Conservation (phyloP, 306 rosid genomes). For the Cicer yamashitae region DNA sequence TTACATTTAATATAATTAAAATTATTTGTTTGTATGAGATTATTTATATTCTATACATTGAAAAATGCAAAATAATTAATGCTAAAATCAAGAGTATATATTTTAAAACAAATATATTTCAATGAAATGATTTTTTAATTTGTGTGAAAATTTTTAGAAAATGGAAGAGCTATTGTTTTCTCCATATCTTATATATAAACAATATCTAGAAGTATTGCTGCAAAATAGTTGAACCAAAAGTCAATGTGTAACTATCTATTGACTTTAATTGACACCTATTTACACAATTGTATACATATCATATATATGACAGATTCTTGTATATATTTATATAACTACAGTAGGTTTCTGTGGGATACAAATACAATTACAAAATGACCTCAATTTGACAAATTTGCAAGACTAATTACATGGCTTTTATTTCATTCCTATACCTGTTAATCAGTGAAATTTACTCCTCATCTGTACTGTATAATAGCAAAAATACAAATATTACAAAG, state of each 20-base stretch:
- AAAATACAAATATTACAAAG: slow-evolving; percentile 7
- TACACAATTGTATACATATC: neutral
- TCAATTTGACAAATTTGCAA: slow-evolving; percentile 10
- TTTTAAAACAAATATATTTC: neutral
- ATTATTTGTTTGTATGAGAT: neutral
- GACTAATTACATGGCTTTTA: slow-evolving; percentile 21
- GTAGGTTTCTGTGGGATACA: neutral
- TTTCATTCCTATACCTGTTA: slow-evolving; percentile 1
- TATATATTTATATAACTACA: neutral
- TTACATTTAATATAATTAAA: neutral
- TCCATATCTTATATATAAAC: no score
- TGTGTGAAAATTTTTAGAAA: no score
- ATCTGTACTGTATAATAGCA: slow-evolving; percentile 11
- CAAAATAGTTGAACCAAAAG: neutral
- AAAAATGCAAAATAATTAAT: neutral
- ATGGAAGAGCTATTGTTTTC: no score
- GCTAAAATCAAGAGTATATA: neutral
- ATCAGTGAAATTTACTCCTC: slow-evolving; percentile 8
- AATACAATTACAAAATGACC: neutral
- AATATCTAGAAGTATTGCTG: neutral
- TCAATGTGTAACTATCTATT: neutral
- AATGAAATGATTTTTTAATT: neutral
- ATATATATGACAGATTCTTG: neutral
- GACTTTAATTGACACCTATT: neutral
- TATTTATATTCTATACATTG: neutral